Percentiles rank a stretch among this genome's conserved stretches.
phyloP scores from a whole-genome alignment of 164 flowering plant species.

The Umbilicus rupestris region DNA sequence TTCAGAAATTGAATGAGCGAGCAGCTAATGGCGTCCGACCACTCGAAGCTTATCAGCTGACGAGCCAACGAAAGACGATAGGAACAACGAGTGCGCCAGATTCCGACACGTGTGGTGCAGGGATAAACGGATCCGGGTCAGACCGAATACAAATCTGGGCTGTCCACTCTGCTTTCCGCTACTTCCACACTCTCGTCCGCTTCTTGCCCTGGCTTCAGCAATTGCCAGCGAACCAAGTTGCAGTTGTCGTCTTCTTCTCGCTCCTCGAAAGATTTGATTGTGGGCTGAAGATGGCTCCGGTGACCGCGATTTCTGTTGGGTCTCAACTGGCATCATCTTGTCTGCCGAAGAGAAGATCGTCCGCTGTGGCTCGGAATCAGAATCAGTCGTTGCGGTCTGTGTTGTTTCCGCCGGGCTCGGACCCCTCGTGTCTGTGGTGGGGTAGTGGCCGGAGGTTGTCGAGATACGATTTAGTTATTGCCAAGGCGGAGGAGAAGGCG shows the following conservation, averaged over 20 bases:
- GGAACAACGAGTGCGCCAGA: neutral
- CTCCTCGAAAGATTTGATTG: neutral
- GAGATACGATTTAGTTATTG: slow-evolving; percentile 26
- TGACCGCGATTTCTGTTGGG: too few species aligned
- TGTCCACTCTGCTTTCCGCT: neutral
- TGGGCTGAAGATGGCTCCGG: too few species aligned
- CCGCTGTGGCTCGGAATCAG: neutral
- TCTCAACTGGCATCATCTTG: too few species aligned
- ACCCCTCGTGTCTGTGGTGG: slow-evolving; percentile 14
- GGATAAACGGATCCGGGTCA: neutral
- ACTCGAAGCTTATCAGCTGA: neutral
- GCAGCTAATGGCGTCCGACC: neutral
- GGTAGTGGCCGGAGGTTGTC: slow-evolving; percentile 18
- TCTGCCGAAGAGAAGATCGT: neutral
- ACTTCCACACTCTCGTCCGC: neutral
- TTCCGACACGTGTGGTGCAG: neutral
- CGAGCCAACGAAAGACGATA: neutral
- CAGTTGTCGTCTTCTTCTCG: neutral
- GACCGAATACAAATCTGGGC: neutral
- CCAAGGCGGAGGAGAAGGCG: slow-evolving; percentile 59
- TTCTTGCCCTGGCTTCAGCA: neutral
- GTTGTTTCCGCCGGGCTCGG: slow-evolving; percentile 9
- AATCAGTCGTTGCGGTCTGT: neutral
- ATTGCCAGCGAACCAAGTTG: neutral
- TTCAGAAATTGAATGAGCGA: neutral